Base-by-base conservation (phyloP, 192 early-diverging fungal species). In the Linnemannia schmuckeri region DNA sequence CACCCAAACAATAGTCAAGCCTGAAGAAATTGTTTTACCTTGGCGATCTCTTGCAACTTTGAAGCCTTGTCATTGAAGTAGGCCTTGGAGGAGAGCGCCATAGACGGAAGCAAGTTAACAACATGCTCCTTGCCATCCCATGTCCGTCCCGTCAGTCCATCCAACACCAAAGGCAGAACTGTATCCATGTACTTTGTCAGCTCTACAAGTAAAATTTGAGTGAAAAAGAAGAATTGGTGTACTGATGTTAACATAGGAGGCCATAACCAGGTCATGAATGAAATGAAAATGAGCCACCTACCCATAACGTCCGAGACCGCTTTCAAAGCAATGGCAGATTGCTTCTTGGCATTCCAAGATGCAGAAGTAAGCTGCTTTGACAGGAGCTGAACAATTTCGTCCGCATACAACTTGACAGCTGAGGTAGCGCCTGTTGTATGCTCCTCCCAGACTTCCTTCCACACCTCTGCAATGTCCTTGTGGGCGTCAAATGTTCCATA, bases 111-210 rank as follows among this genome's bases (percentile, higher is more conserved):
- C 3, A 94, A 90, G 49, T 94, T 92, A 5, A 97, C 82, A 10
- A 97, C 91, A 8, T 83, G 88, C 74, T 97, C 96, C 83, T 97
- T 97, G 49, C 96, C 96, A 6, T 92, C 93, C 96, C 96, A 97
- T 1, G 95, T 95, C 52, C 96, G 82, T 8, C 95, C 94, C 0
- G 90, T 80, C 0, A 97, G 85, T 0, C 92, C 90, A 47, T 93
- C 88, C 6, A 93, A 75, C 71, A 97, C 82, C 47, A 96, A 41
- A n/a, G 92, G 91, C 33, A 97, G 72, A 17, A 94, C 75, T 20
- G 72, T 74, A 6, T 89, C 83, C 76, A 94, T 89, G 63, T 90
- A 70, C 13, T 79, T 57, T 18, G 80, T 89, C 55, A 96, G 79
- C 3, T 85, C 87, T 71, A 89, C 38, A 35, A 40, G 24, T 17